These are phyloP conservation scores for Suillus decipiens DNA, from an alignment of 768 basidiomycete genomes.

Conservation along the genomic window DNA sequence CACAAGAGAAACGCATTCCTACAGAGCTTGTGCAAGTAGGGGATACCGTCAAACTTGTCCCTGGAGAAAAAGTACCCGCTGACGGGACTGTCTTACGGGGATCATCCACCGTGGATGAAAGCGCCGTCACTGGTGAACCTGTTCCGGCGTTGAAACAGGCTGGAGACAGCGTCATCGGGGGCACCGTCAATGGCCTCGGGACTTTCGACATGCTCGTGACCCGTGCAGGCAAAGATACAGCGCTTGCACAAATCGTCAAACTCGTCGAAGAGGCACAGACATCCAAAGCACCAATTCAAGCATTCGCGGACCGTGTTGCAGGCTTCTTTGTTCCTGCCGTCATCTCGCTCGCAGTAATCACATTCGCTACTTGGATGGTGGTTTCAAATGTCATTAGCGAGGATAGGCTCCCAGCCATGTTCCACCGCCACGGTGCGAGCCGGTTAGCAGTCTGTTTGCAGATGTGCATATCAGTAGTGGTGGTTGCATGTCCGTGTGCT, in stretches of 20 bases:
- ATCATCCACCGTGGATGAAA: constrained; percentile 90
- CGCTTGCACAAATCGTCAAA: constrained; percentile 92
- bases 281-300: constrained; percentile 96
- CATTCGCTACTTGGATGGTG: constrained; percentile 83
- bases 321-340: constrained; percentile 95
- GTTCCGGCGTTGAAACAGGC: constrained; percentile 82
- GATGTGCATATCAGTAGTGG: constrained; percentile 96
- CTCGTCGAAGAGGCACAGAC: constrained; percentile 99
- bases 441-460: constrained; percentile 91
- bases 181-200: constrained; percentile 96
- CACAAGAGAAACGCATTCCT: constrained; percentile 85
- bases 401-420: constrained; percentile 75
- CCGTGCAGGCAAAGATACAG: constrained; percentile 94
- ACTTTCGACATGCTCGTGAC: constrained; percentile 96
- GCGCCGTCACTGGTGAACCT: constrained; percentile 95
- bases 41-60: constrained; percentile 90
- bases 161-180: constrained; percentile 90
- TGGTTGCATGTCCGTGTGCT: constrained; percentile 98
- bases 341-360: constrained; percentile 76
- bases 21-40: constrained; percentile 95
- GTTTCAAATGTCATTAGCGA: constrained; percentile 60
- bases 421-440: constrained; percentile 79
- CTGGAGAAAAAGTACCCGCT: constrained; percentile 95
- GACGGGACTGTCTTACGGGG: constrained; percentile 91
- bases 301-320: constrained; percentile 92